Conservation (phyloP, 495 filamentous ascomycete genomes). For the Pseudomonodictys pantanalensis region DNA sequence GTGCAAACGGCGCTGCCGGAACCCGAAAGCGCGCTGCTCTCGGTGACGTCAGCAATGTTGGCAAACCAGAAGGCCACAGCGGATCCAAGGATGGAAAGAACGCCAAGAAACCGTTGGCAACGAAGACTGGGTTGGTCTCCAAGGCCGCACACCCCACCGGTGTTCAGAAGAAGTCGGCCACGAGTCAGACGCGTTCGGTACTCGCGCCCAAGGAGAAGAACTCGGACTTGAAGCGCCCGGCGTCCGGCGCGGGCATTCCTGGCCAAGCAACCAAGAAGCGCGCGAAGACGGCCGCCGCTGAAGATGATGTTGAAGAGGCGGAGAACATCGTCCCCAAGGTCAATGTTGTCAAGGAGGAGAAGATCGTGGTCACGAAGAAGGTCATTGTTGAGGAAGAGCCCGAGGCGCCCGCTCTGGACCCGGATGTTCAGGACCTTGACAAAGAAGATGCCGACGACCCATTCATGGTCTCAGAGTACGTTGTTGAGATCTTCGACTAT, state of each 20-base stretch:
- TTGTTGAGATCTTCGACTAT: slow-evolving; percentile 96
- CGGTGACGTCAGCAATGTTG: slow-evolving; percentile 93
- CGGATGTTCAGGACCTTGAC: slow-evolving; percentile 66
- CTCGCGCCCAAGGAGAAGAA: slow-evolving; percentile 59
- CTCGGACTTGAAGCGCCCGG: slow-evolving; percentile 64
- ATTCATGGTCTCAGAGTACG: slow-evolving; percentile 96
- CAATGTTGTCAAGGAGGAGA: slow-evolving; percentile 4
- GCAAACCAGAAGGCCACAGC: slow-evolving; percentile 61
- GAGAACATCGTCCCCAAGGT: slow-evolving; percentile 53
- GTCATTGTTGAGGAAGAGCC: slow-evolving; percentile 36
- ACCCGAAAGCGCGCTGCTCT: slow-evolving; percentile 50
- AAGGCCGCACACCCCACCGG: slow-evolving; percentile 74
- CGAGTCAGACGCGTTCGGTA: slow-evolving; percentile 61
- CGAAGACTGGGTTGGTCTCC: slow-evolving; percentile 60
- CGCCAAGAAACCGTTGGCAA: slow-evolving; percentile 44
- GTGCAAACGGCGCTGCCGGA: slow-evolving; percentile 50
- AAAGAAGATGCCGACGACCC: slow-evolving; percentile 87
- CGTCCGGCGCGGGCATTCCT: slow-evolving; percentile 66
- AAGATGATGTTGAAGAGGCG: slow-evolving; percentile 52
- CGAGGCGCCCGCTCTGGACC: slow-evolving; percentile 45
- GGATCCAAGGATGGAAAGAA: slow-evolving; percentile 55
- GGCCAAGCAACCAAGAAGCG: slow-evolving; percentile 62
- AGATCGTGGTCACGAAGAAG: slow-evolving; percentile 20
- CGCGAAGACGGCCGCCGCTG: slow-evolving; percentile 54
- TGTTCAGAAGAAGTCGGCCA: slow-evolving; percentile 70